phyloP scores from a whole-genome alignment of 805 yeast species.

The Teunomyces atbi region DNA sequence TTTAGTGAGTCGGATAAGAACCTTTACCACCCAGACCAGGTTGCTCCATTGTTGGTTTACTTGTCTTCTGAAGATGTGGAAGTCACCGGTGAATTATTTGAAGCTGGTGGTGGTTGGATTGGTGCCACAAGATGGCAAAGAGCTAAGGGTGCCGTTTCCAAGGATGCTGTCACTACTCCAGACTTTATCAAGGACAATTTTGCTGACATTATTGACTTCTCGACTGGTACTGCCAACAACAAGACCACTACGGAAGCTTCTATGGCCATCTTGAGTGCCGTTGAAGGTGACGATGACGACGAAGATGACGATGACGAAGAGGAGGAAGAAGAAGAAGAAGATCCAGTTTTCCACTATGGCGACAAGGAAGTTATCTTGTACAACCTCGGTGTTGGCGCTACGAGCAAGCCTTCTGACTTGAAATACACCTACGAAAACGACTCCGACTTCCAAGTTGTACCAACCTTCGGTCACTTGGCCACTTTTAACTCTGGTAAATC shows the following conservation, averaged over 20 bases:
- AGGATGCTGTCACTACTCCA: slow-evolving; percentile 51
- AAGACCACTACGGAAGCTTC: slow-evolving; percentile 73
- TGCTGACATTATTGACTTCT: slow-evolving; percentile 64
- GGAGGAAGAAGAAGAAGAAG: slow-evolving; percentile 38
- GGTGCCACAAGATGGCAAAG: slow-evolving; percentile 96
- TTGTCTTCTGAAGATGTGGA: slow-evolving; percentile 73
- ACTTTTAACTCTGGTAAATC: slow-evolving; percentile 64
- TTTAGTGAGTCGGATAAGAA: slow-evolving; percentile 78
- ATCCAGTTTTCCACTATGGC: slow-evolving; percentile 54
- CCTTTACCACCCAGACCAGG: slow-evolving; percentile 81
- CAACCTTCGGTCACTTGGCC: slow-evolving; percentile 89
- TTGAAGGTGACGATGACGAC: slow-evolving; percentile 48
- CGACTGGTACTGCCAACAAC: slow-evolving; percentile 50
- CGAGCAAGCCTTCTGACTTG: slow-evolving; percentile 55
- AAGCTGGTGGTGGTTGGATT: slow-evolving; percentile 96
- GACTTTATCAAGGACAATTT: slow-evolving; percentile 73
- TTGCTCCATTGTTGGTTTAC: slow-evolving; percentile 84
- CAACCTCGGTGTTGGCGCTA: slow-evolving; percentile 88
- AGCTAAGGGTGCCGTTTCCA: slow-evolving; percentile 76
- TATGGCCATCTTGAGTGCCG: slow-evolving; percentile 69
- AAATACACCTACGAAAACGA: slow-evolving; percentile 77
- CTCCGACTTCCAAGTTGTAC: slow-evolving; percentile 77
- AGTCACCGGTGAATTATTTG: slow-evolving; percentile 78
- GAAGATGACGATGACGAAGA: slow-evolving; percentile 42
- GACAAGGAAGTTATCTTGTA: slow-evolving; percentile 76